Conservation (phyloP, 2,329 filamentous ascomycete species). For the Passalora sequoiae region DNA sequence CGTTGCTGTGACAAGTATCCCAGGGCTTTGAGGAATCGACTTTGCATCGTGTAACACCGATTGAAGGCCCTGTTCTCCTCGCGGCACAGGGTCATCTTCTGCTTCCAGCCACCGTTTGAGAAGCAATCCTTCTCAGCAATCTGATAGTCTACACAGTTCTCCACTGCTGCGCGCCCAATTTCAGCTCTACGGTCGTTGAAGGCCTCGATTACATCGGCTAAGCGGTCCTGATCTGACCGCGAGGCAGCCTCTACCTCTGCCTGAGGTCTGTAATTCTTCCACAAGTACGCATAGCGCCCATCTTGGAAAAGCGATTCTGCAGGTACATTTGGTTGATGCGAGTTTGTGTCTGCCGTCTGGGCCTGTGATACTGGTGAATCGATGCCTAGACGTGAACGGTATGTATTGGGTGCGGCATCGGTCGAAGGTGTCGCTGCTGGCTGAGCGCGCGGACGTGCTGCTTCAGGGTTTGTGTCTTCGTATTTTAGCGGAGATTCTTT, state of each 20-base stretch:
- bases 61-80: conserved; percentile 73
- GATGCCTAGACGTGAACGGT: conserved; percentile 30
- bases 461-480: conserved; percentile 25
- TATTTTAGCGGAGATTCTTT: conserved; percentile 75
- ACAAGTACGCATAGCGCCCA: conserved; percentile 76
- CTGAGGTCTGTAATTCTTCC: conserved; percentile 82
- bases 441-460: conserved; percentile 1
- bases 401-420: conserved; percentile 28
- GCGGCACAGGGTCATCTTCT: conserved; percentile 73
- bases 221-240: conserved; percentile 72
- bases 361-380: conserved; percentile 17
- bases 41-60: conserved; percentile 84
- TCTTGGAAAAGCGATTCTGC: conserved; percentile 60
- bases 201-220: conserved; percentile 72
- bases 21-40: conserved; percentile 82
- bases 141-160: conserved; percentile 90
- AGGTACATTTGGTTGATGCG: conserved; percentile 38
- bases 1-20: conserved; percentile 73
- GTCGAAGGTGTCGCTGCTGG: conserved; percentile 22
- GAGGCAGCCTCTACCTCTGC: conserved; percentile 61
- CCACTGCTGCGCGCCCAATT: conserved; percentile 75
- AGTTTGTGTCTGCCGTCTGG: conserved; percentile 23
- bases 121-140: conserved; percentile 79
- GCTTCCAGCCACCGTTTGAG: conserved; percentile 61
- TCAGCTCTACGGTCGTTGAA: conserved; percentile 76